These are phyloP conservation scores for Trichomonas gallinae DNA, from an alignment of 208 protist genomes.

Conservation along the genomic window DNA sequence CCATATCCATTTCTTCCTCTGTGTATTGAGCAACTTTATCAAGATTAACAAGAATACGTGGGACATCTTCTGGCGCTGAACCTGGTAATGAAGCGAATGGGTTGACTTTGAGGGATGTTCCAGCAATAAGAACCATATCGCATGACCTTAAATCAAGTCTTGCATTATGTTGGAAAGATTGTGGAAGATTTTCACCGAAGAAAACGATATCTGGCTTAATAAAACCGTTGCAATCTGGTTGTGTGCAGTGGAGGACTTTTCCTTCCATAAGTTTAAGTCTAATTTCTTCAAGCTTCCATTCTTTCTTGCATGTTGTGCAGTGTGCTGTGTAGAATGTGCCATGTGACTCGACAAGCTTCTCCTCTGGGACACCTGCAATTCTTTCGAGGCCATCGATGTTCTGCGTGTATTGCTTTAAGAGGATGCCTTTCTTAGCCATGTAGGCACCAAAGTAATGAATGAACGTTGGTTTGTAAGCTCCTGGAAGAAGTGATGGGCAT, in stretches of 20 bases:
- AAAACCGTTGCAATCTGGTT: slow-evolving; percentile 42
- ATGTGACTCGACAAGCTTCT: slow-evolving; percentile 75
- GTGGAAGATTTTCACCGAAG: slow-evolving; percentile 75
- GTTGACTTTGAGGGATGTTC: slow-evolving; percentile 74
- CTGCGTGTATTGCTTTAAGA: slow-evolving; percentile 73
- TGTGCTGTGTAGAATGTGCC: slow-evolving; percentile 63
- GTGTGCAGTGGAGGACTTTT: neutral
- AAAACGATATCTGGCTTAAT: slow-evolving; percentile 86
- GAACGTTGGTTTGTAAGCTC: neutral
- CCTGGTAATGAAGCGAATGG: slow-evolving; percentile 57
- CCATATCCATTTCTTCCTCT: neutral
- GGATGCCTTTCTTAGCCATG: neutral
- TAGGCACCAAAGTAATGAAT: neutral
- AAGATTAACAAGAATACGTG: neutral
- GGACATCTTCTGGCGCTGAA: neutral
- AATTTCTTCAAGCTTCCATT: neutral
- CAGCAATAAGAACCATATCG: slow-evolving; percentile 73
- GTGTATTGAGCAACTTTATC: neutral
- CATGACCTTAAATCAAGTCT: slow-evolving; percentile 30
- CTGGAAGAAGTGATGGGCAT: neutral
- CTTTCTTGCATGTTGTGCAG: slow-evolving; percentile 54
- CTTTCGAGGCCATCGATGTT: slow-evolving; percentile 83
- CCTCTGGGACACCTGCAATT: slow-evolving; percentile 52
- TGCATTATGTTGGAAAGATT: slow-evolving; percentile 53
- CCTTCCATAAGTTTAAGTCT: neutral